Evolutionary conservation across 306 rosid genomes (phyloP).

Genomic region (Acacia acuminata): DNA sequence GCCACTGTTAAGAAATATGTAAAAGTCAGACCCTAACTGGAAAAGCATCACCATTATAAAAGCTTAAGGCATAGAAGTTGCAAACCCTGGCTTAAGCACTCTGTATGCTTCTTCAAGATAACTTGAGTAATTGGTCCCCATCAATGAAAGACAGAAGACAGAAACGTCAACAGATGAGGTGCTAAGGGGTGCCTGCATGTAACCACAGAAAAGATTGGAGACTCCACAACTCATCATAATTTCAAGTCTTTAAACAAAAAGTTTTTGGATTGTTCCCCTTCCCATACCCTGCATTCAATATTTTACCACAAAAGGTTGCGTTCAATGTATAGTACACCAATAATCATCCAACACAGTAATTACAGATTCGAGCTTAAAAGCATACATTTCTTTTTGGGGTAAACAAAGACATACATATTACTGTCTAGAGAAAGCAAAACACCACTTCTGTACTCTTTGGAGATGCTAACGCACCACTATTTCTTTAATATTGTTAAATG

Average conservation of each 20-base stretch:
- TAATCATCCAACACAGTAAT: not conserved
- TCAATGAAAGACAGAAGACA: constrained; percentile 87
- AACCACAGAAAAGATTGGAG: constrained; percentile 24
- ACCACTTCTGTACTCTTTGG: not conserved
- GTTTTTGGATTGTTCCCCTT: not conserved
- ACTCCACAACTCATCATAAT: not conserved
- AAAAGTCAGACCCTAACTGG: constrained; percentile 27
- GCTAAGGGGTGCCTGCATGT: constrained; percentile 67
- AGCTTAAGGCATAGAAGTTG: not conserved
- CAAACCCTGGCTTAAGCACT: constrained; percentile 79
- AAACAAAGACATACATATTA: not conserved
- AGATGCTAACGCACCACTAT: not conserved
- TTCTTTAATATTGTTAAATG: not conserved
- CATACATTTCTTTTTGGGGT: not conserved
- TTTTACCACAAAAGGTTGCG: not conserved
- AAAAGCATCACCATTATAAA: not conserved
- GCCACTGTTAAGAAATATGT: constrained; percentile 52
- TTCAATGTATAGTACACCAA: not conserved
- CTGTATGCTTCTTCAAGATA: constrained; percentile 78
- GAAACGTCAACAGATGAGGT: constrained; percentile 73
- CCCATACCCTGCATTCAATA: constrained; percentile 1
- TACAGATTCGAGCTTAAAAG: not conserved
- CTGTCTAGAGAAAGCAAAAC: not conserved
- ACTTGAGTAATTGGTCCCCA: constrained; percentile 83
- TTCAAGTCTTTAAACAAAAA: constrained; percentile 1